phyloP scores from a whole-genome alignment of 306 rosid genomes.

The Delonix regia region DNA sequence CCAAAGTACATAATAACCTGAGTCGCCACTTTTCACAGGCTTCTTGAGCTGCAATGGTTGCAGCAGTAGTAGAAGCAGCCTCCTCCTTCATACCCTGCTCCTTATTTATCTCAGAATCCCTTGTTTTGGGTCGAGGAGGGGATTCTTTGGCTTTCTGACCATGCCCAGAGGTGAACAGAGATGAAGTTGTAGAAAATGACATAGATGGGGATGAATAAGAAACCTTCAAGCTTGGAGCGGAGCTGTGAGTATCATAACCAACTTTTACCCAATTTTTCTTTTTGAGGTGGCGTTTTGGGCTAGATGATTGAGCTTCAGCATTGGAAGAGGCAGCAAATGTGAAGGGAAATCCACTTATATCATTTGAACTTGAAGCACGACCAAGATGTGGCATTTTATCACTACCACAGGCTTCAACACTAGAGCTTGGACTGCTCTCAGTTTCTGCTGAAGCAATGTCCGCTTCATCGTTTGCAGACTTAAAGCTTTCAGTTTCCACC shows the following conservation, averaged over 20 bases:
- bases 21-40: conserved; percentile 93
- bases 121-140: conserved; percentile 45
- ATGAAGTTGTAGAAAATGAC: conserved; percentile 56
- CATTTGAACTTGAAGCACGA: conserved; percentile 55
- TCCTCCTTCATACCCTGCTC: conserved; percentile 52
- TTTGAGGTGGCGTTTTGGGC: conserved; percentile 65
- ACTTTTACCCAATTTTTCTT: conserved; percentile 63
- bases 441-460: conserved; percentile 57
- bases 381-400: conserved; percentile 46
- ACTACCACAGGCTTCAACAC: conserved; percentile 44
- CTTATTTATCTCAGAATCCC: conserved; percentile 47
- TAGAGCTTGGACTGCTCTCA: conserved; percentile 51
- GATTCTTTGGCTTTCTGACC: conserved; percentile 52
- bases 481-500: conserved; percentile 86
- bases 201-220: conserved; percentile 66
- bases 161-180: conserved; percentile 49
- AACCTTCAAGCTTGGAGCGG: conserved; percentile 53
- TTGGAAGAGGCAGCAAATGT: conserved; percentile 81
- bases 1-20: conserved; percentile 59
- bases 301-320: conserved; percentile 54
- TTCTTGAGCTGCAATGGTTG: conserved; percentile 69
- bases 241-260: conserved; percentile 59
- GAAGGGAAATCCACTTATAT: conserved; percentile 59
- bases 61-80: conserved; percentile 50
- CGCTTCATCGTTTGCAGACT: conserved; percentile 73